phyloP scores from a whole-genome alignment of 108 stramenopile species.

The Conticribra guillardii region DNA sequence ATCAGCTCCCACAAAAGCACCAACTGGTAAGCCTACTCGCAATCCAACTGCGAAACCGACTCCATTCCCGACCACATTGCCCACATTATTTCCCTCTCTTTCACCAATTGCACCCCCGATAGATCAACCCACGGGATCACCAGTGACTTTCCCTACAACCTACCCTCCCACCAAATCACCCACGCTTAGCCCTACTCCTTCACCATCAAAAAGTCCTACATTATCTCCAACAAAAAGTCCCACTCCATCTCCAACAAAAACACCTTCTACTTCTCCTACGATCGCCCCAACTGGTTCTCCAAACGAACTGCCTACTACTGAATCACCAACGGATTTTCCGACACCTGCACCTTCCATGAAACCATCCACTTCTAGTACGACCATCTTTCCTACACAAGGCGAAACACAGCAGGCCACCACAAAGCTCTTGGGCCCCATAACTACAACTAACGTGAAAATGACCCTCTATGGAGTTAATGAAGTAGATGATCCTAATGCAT shows the following conservation, averaged over 20 bases:
- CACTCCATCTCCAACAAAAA: background rate
- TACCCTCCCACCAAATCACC: background rate
- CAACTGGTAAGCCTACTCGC: conserved; percentile 17
- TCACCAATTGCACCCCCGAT: background rate
- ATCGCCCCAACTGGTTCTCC: background rate
- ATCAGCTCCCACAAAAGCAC: conserved; percentile 6
- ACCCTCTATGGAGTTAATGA: conserved; percentile 15
- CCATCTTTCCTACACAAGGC: background rate
- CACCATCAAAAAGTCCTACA: background rate
- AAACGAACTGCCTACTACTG: background rate
- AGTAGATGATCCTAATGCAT: conserved; percentile 8
- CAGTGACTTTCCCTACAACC: background rate
- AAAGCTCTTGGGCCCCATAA: conserved; percentile 18
- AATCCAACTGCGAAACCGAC: conserved; percentile 4
- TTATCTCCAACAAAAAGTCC: conserved; percentile 4
- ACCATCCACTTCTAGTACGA: conserved; percentile 11
- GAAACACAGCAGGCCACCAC: background rate
- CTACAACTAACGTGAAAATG: conserved; percentile 16
- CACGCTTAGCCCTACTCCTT: conserved; percentile 3
- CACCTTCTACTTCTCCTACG: conserved; percentile 17
- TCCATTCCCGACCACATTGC: conserved; percentile 1
- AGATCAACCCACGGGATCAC: background rate
- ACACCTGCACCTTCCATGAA: conserved; percentile 8
- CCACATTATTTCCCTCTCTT: background rate
- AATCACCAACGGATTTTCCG: conserved; percentile 16